Evolutionary conservation across 768 basidiomycete genomes (phyloP), one percentile per base, ranked within the genome.

Genomic region (Suillus americanus): DNA sequence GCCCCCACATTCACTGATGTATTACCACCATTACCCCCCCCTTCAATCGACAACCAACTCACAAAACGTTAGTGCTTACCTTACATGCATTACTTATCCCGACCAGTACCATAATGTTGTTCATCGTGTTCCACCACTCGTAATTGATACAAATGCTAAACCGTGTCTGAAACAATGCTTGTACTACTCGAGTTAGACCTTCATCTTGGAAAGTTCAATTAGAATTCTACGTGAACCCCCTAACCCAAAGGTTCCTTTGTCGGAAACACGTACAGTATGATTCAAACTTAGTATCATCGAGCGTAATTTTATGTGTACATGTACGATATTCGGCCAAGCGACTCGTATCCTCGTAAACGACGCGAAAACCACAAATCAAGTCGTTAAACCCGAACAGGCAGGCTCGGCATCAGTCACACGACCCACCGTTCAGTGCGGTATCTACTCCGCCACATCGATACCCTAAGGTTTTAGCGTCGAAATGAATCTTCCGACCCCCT

Each of bases 1-100:
- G 20, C 5, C 30, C 41, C 33, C 18, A 59, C 64, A 37, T 43
- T 51, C 70, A 65, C 67, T 71, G 65, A 63, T 65, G 62, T 72
- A 63, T 41, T 61, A 66, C 65, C 53, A 65, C 33, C 68, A 60
- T 63, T 62, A 23, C 35, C 14, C 53, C 62, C 25, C 30, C 6
- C n/a, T n/a, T 33, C 33, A 33, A 33, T 33, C 33, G 33, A 33
- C 45, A 35, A 12, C 20, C 20, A 10, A 9, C 56, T 14, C 38
- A 40, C 55, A 16, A 40, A 59, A 28, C 7, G 23, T n/a, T 10
- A 20, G 43, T 50, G 23, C 37, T 25, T 40, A 59, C 38, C 41
- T 13, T 59, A 59, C 40, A 30, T 12, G 28, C 25, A 40, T 40
- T 57, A 57, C 23, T 57, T 25, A 55, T 23, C 35, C 13, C 38